A percentile compares a stretch with the other conserved stretches of the same genome.
Conservation (phyloP, 176 grass and related monocot species). For the Panicum miliaceum region DNA sequence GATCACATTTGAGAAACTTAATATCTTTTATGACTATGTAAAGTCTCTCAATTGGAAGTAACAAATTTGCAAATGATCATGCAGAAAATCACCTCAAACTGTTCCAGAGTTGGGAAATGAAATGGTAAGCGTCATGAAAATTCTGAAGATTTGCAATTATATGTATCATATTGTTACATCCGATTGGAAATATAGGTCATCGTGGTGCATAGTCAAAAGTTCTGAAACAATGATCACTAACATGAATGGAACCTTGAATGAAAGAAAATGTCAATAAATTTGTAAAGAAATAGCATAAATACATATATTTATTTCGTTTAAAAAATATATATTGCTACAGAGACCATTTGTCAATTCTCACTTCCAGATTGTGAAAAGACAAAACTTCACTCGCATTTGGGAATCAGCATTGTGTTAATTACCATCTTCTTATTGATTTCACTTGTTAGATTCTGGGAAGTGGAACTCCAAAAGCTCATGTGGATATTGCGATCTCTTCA, state of each 20-base stretch:
- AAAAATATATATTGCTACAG: constrained; percentile 9
- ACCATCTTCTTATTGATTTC: constrained; percentile 34
- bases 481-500: constrained; percentile 48
- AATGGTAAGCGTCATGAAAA: constrained; percentile 49
- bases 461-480: constrained; percentile 54
- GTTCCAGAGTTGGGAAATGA: constrained; percentile 34
- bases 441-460: constrained; percentile 52
- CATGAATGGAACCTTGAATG: constrained; percentile 3
- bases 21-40: neutral
- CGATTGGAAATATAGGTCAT: constrained; percentile 2
- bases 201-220: neutral
- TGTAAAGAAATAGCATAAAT: constrained; percentile 11
- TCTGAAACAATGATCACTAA: constrained; percentile 17
- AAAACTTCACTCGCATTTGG: neutral
- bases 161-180: constrained; percentile 24
- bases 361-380: constrained; percentile 6
- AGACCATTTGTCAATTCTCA: constrained; percentile 16
- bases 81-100: constrained; percentile 74
- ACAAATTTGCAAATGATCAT: constrained; percentile 41
- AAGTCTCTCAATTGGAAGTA: constrained; percentile 38
- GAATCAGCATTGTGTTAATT: constrained; percentile 27
- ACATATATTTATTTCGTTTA: constrained; percentile 11
- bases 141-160: constrained; percentile 7
- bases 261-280: constrained; percentile 17
- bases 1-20: constrained; percentile 30